These are phyloP conservation scores for Beta lomatogona DNA, from an alignment of 179 eudicot species.

Conservation along the genomic window DNA sequence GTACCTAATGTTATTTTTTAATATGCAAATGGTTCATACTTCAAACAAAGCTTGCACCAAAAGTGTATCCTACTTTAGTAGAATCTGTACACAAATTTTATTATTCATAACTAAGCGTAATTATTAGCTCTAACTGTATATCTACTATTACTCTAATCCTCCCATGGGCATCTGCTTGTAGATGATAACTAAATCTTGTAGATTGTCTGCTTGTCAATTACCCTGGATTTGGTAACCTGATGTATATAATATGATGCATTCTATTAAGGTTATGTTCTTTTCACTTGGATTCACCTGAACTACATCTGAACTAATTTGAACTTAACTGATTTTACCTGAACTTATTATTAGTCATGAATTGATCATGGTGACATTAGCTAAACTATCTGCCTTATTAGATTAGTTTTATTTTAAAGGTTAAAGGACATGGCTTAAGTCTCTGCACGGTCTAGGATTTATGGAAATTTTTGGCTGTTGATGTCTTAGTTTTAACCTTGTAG, in stretches of 20 bases:
- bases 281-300: neutral
- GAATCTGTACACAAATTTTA: neutral
- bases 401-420: neutral
- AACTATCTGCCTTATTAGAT: neutral
- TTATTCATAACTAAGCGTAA: neutral
- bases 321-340: neutral
- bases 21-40: neutral
- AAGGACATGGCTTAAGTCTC: neutral
- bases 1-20: neutral
- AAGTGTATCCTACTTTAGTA: neutral
- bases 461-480: neutral
- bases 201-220: neutral
- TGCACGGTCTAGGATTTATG: neutral
- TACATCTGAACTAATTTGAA: neutral
- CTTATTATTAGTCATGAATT: neutral
- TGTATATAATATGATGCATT: neutral
- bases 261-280: neutral
- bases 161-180: neutral
- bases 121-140: neutral
- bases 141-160: neutral
- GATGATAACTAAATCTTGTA: neutral
- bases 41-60: neutral
- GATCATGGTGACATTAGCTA: neutral
- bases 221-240: neutral
- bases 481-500: slow-evolving; percentile 16